Percentiles rank a stretch among this genome's conserved stretches.
Evolutionary conservation across 2,329 filamentous ascomycete species (phyloP).

Genomic region (Knufia fluminis): DNA sequence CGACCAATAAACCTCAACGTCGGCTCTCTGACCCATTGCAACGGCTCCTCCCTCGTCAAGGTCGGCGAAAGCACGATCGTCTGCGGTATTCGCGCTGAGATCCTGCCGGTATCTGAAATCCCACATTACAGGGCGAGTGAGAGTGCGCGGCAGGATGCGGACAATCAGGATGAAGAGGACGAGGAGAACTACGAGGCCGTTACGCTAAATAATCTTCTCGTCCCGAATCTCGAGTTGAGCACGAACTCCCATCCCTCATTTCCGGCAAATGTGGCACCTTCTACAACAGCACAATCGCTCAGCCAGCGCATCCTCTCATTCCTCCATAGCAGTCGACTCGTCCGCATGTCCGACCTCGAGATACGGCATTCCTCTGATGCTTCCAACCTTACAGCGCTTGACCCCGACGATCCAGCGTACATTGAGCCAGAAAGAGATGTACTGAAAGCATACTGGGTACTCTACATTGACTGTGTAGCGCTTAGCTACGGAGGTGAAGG

Average conservation of each 20-base stretch:
- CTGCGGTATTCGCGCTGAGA: conserved; percentile 81
- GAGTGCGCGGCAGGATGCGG: conserved; percentile 26
- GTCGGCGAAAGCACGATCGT: conserved; percentile 78
- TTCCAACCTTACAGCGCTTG: conserved; percentile 36
- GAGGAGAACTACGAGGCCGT: conserved; percentile 34
- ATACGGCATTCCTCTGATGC: conserved; percentile 54
- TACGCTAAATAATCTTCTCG: conserved; percentile 56
- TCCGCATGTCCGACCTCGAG: conserved; percentile 59
- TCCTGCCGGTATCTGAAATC: conserved; percentile 66
- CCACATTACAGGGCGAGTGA: conserved; percentile 50
- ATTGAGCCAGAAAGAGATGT: conserved; percentile 39
- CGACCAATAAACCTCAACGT: conserved; percentile 69
- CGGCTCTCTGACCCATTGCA: conserved; percentile 75
- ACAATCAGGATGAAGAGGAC: conserved; percentile 14
- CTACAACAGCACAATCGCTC: conserved; percentile 70
- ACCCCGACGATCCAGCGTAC: conserved; percentile 26
- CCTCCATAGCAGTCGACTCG: conserved; percentile 59
- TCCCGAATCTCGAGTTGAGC: conserved; percentile 86
- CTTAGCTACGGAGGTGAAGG: conserved; percentile 70
- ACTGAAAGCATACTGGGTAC: conserved; percentile 76
- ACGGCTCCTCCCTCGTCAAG: conserved; percentile 82
- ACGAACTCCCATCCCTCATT: conserved; percentile 86
- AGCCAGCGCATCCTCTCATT: conserved; percentile 70
- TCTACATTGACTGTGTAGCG: conserved; percentile 93
- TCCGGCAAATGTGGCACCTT: conserved; percentile 62